Evolutionary conservation across 1,139 yeast genomes (phyloP), one percentile per base, ranked within the genome.

Genomic region (Suhomyces bolitotheri): DNA sequence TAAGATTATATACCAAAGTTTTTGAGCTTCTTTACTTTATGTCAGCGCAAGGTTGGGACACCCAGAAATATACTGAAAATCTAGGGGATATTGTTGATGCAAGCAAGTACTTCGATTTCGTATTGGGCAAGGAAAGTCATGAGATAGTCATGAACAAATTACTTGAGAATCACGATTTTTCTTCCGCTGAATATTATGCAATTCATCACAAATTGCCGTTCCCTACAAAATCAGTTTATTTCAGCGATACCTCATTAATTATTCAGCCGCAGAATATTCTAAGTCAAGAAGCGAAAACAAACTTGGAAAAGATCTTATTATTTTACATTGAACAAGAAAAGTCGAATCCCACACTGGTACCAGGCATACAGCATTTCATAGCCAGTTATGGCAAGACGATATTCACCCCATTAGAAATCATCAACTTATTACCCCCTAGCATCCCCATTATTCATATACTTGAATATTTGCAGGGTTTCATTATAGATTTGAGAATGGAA

Each of bases 141-240:
- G 23, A n/a, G 4, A 8, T 7, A 7, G 13, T 31, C 4, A 36
- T 50, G 4, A 10, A 25, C 7, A 20, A 16, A 5, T 31, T 58
- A 12, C 43, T 56, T 4, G 44, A 46, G 2, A 28, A 33, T 5
- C 46, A 53, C 8, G 71, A 69, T 39, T 67, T 39, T 38, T 53
- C 65, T 3, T 45, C 60, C 9, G 73, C 74, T 2, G 76, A 71
- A 35, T 51, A 47, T 34, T 46, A 49, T 27, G 65, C 66, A 0
- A 27, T 58, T 4, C 47, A 50, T 31, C 55, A 48, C 1, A 38
- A 36, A 8, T 38, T 58, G 2, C 62, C 65, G 0, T 41, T 45
- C 2, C 64, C 67, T 2, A 38, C 46, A 7, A 36, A 40, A 2
- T 43, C 45, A 2, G 53, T 46, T 29, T 66, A 60, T 36, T 25